phyloP scores from a whole-genome alignment of 805 yeast genomes.

The Blastobotrys terrestris region DNA sequence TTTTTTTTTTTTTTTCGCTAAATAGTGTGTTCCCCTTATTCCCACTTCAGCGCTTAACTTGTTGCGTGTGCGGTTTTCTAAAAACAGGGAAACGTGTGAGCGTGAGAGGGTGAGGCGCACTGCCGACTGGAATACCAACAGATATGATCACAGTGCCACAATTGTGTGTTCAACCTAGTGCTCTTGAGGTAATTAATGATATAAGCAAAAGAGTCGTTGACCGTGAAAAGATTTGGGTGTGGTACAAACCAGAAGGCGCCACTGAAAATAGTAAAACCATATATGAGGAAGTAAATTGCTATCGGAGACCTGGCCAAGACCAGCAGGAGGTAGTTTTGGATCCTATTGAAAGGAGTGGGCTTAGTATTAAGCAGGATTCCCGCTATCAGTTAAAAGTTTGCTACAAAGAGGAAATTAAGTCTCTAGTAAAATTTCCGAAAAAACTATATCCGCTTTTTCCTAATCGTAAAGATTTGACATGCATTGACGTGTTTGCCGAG shows the following conservation, averaged over 20 bases:
- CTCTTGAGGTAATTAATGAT: conserved; percentile 40
- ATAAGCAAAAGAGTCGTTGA: conserved; percentile 23
- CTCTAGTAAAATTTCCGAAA: conserved; percentile 5
- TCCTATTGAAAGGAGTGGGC: conserved; percentile 12
- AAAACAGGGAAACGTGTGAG: not conserved
- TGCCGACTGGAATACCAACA: not conserved
- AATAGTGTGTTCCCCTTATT: not conserved
- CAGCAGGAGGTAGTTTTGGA: not conserved
- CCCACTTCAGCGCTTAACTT: no score
- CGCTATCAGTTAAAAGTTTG: not conserved
- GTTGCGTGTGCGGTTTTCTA: not conserved
- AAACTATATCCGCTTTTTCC: not conserved
- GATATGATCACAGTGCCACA: conserved; percentile 16
- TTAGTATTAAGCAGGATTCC: conserved; percentile 16
- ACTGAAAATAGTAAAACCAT: not conserved
- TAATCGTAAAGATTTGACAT: conserved; percentile 23
- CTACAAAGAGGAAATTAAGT: conserved; percentile 1
- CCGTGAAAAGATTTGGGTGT: conserved; percentile 21
- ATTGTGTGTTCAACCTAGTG: conserved; percentile 40
- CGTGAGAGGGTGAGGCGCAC: not conserved
- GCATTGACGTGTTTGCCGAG: conserved; percentile 33
- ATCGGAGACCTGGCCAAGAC: not conserved
- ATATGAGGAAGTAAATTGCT: not conserved
- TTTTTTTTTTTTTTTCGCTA: not conserved
- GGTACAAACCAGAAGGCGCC: not conserved